Evolutionary conservation across 106 monocot species (phyloP), one percentile per base, ranked within the genome.

Genomic region (Acorus gramineus): DNA sequence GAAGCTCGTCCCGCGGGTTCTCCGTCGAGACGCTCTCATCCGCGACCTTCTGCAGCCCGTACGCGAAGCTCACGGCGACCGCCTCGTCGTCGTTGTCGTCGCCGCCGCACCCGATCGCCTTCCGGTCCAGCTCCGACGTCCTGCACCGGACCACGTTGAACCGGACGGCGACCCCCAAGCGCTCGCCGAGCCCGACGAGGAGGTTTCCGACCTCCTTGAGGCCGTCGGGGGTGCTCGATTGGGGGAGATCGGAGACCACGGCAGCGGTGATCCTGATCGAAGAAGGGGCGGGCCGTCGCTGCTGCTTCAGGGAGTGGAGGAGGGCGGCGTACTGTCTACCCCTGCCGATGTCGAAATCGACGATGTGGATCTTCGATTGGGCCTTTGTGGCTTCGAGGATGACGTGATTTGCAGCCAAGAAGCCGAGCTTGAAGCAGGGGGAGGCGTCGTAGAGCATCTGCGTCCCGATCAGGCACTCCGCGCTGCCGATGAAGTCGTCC

Each of bases 1-100:
- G 80, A 11, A 86, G 73, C 69, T 90, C 82, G 73, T 90, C 90
- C 6, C 90, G 85, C 1, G 90, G 90, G 71, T 90, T 90, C 52
- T 74, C 74, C 43, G 85, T 82, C 4, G 90, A 74, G n/a, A 90
- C 90, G 80, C 85, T 86, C 73, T 90, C 90, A 67, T 90, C 90
- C 6, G 90, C 73, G n/a, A 90, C 55, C 13, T 77, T 67, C n/a
- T 79, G 78, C 12, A 90, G 83, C 42, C 72, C 53, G 71, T 80
- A 90, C 8, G 85, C 70, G 42, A 90, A 71, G 79, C 86, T 90
- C 6, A 90, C 90, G 1, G 75, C 85, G 49, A 90, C 63, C 49
- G 90, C 82, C 64, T 90, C 90, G 5, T 69, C 83, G 3, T 72
- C 66, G 55, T 82, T n/a, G n/a, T n/a, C n/a, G n/a, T 28, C 28